Evolutionary conservation across 768 basidiomycete species (phyloP).

Genomic region (Amanita pallidorosea): DNA sequence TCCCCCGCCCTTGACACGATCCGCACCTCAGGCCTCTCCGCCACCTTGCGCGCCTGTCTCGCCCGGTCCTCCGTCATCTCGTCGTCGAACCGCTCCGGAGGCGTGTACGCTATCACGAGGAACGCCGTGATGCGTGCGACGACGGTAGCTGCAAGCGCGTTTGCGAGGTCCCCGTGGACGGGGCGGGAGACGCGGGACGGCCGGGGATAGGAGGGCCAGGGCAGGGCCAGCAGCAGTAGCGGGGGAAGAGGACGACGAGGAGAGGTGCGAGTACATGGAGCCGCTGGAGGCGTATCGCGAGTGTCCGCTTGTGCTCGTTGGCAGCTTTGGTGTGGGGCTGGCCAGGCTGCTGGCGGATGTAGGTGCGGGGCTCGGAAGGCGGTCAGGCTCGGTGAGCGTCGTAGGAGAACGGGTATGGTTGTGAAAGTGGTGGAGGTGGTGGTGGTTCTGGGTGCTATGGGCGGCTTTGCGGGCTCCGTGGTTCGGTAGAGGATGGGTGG

Average conservation of each 20-base stretch:
- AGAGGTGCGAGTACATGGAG: neutral
- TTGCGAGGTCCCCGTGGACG: neutral
- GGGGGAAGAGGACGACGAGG: neutral
- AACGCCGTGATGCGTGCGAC: conserved; percentile 47
- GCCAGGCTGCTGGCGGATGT: conserved; percentile 10
- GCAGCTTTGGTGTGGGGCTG: conserved; percentile 4
- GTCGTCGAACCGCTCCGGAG: conserved; percentile 64
- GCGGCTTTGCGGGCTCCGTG: neutral
- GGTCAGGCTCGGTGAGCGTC: conserved; percentile 9
- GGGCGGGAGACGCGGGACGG: neutral
- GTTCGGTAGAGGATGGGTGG: conserved; percentile 50
- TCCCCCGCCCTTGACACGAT: conserved; percentile 86
- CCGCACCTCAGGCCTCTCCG: conserved; percentile 89
- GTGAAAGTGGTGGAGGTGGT: too few species aligned
- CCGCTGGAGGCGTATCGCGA: neutral
- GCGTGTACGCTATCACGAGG: conserved; percentile 79
- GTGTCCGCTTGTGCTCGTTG: neutral
- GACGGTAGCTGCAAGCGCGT: conserved; percentile 8
- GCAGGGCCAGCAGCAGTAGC: neutral
- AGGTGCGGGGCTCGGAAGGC: conserved; percentile 7
- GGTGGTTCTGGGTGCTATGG: too few species aligned
- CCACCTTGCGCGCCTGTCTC: conserved; percentile 71
- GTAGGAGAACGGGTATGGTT: neutral
- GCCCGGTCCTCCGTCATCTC: conserved; percentile 65
- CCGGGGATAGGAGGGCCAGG: too few species aligned